Percentiles rank a stretch among this genome's conserved stretches.
phyloP scores from a whole-genome alignment of 805 yeast genomes.

The Yarrowia phangngaensis region DNA sequence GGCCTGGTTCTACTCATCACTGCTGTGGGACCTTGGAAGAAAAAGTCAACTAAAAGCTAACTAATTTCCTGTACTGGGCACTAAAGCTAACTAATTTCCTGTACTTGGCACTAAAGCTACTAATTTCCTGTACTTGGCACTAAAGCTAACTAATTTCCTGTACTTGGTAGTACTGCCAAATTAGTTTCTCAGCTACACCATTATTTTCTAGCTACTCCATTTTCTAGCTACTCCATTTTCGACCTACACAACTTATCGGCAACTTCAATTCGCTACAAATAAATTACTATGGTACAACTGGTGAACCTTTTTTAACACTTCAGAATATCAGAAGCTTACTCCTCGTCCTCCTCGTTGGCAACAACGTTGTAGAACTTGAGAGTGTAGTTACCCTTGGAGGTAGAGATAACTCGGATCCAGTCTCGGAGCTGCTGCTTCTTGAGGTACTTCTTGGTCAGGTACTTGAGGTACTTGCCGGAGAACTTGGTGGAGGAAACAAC shows the following conservation, averaged over 20 bases:
- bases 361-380: constrained; percentile 27
- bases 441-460: constrained; percentile 98
- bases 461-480: constrained; percentile 99
- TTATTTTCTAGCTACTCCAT: too few relatives aligned
- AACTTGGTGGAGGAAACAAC: constrained; percentile 99
- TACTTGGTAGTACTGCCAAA: too few relatives aligned
- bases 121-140: neutral
- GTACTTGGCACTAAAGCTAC: too few relatives aligned
- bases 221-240: too few relatives aligned
- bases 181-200: too few relatives aligned
- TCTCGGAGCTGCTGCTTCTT: constrained; percentile 63
- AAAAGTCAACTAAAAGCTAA: too few relatives aligned
- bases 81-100: too few relatives aligned
- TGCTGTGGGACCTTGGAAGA: too few relatives aligned
- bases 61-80: too few relatives aligned
- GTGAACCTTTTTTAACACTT: constrained; percentile 17
- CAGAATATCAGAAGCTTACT: constrained; percentile 21
- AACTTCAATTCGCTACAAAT: constrained; percentile 22
- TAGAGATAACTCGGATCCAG: constrained; percentile 81
- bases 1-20: too few relatives aligned
- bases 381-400: constrained; percentile 84
- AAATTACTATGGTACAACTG: constrained; percentile 26
- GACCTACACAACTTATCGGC: constrained; percentile 2
- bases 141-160: too few relatives aligned
- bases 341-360: constrained; percentile 26